Evolutionary conservation across 768 basidiomycete genomes (phyloP).

Genomic region (Mycena metata): DNA sequence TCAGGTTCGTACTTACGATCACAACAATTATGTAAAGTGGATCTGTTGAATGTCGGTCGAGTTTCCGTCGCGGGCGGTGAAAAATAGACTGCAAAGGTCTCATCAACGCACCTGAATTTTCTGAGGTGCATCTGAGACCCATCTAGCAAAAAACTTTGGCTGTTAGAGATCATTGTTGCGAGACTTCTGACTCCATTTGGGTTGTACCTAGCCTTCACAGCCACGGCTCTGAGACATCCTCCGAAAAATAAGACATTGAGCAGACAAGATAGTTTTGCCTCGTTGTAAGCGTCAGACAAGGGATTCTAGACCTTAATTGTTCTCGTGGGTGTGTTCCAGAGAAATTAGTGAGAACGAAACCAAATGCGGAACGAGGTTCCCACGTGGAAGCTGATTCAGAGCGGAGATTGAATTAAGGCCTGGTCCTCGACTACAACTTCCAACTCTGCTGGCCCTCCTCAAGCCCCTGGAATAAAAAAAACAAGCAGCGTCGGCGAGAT

Average conservation of each 20-base stretch:
- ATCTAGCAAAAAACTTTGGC: background rate
- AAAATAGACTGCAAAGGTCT: too few relatives aligned
- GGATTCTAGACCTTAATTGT: background rate
- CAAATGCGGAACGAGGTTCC: conserved; percentile 14
- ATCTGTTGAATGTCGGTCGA: too few relatives aligned
- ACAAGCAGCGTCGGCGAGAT: conserved; percentile 16
- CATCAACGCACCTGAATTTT: background rate
- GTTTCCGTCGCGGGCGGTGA: too few relatives aligned
- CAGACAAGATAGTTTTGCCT: background rate
- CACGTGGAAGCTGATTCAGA: conserved; percentile 19
- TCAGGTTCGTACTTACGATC: too few relatives aligned
- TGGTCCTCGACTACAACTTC: conserved; percentile 11
- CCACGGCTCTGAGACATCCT: conserved; percentile 1
- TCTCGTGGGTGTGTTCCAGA: conserved; percentile 7
- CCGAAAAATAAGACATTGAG: conserved; percentile 20
- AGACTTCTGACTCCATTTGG: conserved; percentile 6
- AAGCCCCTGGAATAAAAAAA: conserved; percentile 36
- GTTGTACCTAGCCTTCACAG: background rate
- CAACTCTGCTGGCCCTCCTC: conserved; percentile 1
- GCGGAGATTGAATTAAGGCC: conserved; percentile 27
- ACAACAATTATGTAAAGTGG: too few relatives aligned
- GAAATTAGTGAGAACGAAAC: conserved; percentile 15
- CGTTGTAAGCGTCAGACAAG: background rate
- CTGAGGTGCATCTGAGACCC: background rate
- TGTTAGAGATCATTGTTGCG: conserved; percentile 15